Evolutionary conservation across 1,284 basidiomycete species (phyloP), one percentile per base, ranked within the genome.

Genomic region (Trametes pubescens): DNA sequence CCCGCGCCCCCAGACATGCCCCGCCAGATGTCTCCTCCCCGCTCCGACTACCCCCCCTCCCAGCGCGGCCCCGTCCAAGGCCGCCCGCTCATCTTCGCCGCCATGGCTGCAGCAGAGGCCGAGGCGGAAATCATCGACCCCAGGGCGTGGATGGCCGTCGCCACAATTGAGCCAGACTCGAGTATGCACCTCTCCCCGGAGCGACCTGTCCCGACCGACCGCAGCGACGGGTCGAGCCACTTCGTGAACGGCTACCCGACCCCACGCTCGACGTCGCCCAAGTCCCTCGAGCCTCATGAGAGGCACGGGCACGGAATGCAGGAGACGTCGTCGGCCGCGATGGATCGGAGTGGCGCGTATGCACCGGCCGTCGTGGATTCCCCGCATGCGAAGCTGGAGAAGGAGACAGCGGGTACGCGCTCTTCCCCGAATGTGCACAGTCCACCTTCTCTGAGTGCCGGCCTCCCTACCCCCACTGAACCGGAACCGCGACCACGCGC

Each of bases 11-110:
- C 44, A 54, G 18, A n/a, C 26, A 51, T 46, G 43, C 22, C 46
- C 24, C 60, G 51, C 40, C 62, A 58, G 13, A 38, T 49, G 35
- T 60, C 62, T 6, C 53, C 61, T 9, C 59, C 59, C 38, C 53
- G 55, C 22, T 44, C 35, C 52, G 34, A 46, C 22, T 44, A 53
- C 16, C 48, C 56, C 22, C 49, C 54, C 5, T 38, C 40, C 49
- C 51, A 59, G 18, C 64, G 55, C 49, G 70, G 69, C 0, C 71
- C 72, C 48, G 62, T 73, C n/a, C 72, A 67, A 22, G 73, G 75
- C 29, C 68, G 71, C 13, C 74, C 76, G 34, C 70, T 72, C 52
- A 77, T 75, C 56, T 75, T 78, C 65, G 73, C 74, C 4, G 70
- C 74, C 35, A 73, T 72, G 73, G 65, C 68, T 5, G 64, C 66